Evolutionary conservation across 2,329 filamentous ascomycete genomes (phyloP), one percentile per base, ranked within the genome.

Genomic region (Leptographium lundbergii): DNA sequence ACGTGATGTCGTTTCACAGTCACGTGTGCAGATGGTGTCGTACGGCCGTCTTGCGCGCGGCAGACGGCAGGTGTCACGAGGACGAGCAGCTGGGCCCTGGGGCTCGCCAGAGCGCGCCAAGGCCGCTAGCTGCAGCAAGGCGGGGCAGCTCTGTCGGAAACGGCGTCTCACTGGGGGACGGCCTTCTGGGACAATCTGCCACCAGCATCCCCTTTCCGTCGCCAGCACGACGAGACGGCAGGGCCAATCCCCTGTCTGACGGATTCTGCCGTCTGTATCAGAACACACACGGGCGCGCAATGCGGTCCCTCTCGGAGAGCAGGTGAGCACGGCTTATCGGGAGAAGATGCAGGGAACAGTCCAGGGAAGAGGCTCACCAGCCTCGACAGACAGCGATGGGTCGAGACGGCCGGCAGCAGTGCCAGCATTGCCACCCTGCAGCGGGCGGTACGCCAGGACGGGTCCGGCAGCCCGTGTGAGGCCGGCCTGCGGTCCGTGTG

Each of bases 401-500:
- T 81, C 66, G 75, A 78, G 65, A 84, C 86, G 45, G 79, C 83
- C 67, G 75, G 73, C 65, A 75, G 82, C 67, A 78, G 79, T 65
- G 74, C 76, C 58, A 81, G 77, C 66, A 73, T 87, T 61, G 72
- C 74, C n/a, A 79, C 84, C 61, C 74, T 91, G 59, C 84, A 81
- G 71, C 77, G 77, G 63, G 82, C 83, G n/a, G 78, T 89, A 57
- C 82, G 79, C 69, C 73, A 79, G 63, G 79, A 84, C 66, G 80
- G 80, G 22, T 70, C 79, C 19, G 71, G 71, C 13, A 87, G 80
- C 66, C 83, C 86, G 55, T 90, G 87, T 69, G 74, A 84, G 57
- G 77, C 84, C 54, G 90, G 89, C 17, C 82, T 91, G 63, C 84
- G 91, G 59, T 96, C 92, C 3, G 80, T 95, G 45, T 95, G 88